Conservation (phyloP, 2,329 filamentous ascomycete genomes). For the Nemania sp. region DNA sequence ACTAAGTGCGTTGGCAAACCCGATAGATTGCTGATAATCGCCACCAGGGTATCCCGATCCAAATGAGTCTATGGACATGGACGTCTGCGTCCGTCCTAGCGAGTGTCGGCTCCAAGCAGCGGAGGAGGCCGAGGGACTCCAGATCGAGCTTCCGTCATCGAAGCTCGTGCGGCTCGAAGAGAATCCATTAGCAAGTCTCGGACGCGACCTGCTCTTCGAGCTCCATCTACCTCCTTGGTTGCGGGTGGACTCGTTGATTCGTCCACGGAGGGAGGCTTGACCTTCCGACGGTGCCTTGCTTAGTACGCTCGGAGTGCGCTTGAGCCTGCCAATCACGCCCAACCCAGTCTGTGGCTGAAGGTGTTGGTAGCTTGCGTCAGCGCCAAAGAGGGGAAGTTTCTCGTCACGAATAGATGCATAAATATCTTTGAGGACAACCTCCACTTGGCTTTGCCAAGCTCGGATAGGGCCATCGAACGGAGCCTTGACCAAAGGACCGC, state of each 20-base stretch:
- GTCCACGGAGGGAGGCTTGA: constrained; percentile 70
- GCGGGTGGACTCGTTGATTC: constrained; percentile 63
- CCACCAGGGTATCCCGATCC: constrained; percentile 74
- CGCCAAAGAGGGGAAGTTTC: constrained; percentile 83
- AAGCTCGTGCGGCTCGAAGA: constrained; percentile 93
- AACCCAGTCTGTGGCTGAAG: constrained; percentile 64
- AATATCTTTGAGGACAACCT: constrained; percentile 88
- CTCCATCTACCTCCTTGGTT: constrained; percentile 71
- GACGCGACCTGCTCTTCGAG: constrained; percentile 83
- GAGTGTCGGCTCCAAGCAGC: constrained; percentile 96
- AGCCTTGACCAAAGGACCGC: constrained; percentile 76
- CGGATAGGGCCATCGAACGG: constrained; percentile 76
- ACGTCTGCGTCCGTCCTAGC: constrained; percentile 85
- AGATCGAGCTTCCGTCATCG: constrained; percentile 86
- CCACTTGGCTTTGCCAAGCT: constrained; percentile 87
- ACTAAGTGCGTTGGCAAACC: constrained; percentile 94
- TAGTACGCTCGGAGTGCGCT: constrained; percentile 85
- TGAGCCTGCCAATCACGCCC: constrained; percentile 76
- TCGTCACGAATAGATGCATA: constrained; percentile 88
- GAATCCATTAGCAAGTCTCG: constrained; percentile 78
- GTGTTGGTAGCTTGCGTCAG: constrained; percentile 52
- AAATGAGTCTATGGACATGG: constrained; percentile 90
- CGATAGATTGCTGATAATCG: constrained; percentile 94
- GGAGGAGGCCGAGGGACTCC: constrained; percentile 83
- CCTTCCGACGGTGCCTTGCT: constrained; percentile 92